Base-by-base conservation (phyloP, 2,329 filamentous ascomycete genomes). In the Talaromyces sp. region DNA sequence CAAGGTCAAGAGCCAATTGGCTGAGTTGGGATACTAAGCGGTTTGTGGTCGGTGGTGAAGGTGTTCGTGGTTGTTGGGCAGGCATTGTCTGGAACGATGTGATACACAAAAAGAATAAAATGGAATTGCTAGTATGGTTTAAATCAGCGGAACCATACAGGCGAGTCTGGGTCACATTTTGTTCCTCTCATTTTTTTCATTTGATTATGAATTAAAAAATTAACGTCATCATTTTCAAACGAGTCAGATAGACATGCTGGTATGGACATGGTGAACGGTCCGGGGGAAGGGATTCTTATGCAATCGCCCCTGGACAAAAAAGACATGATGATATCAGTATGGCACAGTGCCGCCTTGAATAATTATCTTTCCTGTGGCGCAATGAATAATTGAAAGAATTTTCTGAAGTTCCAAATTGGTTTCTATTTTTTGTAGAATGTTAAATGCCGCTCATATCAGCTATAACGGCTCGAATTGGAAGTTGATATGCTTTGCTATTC, bases 1-100 rank as follows among this genome's bases (percentile, higher is more conserved):
- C 77, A 91, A 94, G 86, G 90, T 88, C 77, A 85, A 87, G 80
- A 83, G 88, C 83, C 87, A 94, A 80, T 88, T 97, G 77, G 89
- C 89, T 81, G 81, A 87, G 74, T 91, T 84, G 81, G 93, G 92
- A 78, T 96, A 96, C 87, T 97, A 96, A 71, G 75, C 73, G 66
- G 66, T 64, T 68, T 66, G 66, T 67, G 70, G 71, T 73, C 73
- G 67, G 43, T 28, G 28, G 46, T 61, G 66, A 68, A 65, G 66
- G 63, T 69, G 67, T 68, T 69, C n/a, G 67, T 67, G 72, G 71
- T 72, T 74, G 68, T 71, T 72, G 69, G 53, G 57, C 51, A 52
- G 48, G 22, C 33, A 48, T 35, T 58, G 57, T 51, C 35, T 48
- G 57, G 57, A 55, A 58, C 41, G 51, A 58, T 73, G 69, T 70